Evolutionary conservation across 768 basidiomycete genomes (phyloP), one percentile per base, ranked within the genome.

Genomic region (Rhizopogon vesiculosus): DNA sequence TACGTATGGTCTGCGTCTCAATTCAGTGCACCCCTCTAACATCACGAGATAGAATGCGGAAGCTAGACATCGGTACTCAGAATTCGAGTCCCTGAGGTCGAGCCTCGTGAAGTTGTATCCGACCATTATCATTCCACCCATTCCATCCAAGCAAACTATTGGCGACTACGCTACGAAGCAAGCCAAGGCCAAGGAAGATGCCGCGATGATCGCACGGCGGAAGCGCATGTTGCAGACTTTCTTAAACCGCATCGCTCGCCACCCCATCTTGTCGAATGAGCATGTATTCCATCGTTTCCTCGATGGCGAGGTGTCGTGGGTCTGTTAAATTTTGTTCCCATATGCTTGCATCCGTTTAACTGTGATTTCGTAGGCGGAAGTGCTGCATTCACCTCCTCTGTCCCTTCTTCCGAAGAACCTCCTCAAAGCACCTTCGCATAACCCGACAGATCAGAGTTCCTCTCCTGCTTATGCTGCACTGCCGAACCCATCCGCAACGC

Each of bases 111-210:
- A 86, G 65, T 78, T 99, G 44, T 97, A 99, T 69, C 97, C 97
- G 0, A 97, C 95, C 8, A 75, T 95, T 62, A 98, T 99, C 64
- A 88, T 99, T 57, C 96, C 97, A 2, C 97, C 97, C 42, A 97
- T 99, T 51, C 97, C 97, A 3, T 94, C 91, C 1, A 98, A 99
- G 73, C 93, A 98, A 73, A 89, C 89, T 1, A 78, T 99, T 40
- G 85, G 92, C 7, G 97, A 98, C 64, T 99, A 99, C 76, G 97
- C 97, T 2, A 88, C 94, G 58, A 98, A 98, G 72, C 94, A 94
- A 65, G 87, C 82, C 13, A 97, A 96, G 71, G 97, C 96, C 22
- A 98, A 96, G 66, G 97, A 99, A 66, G 97, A 99, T 68, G 85
- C 86, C 3, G 81, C 88, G 1, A 83, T 98, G 76, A 98, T 99